A percentile compares a stretch with the other conserved stretches of the same genome.
Conservation (phyloP, 495 filamentous ascomycete species). For the Xylaria telfairii region DNA sequence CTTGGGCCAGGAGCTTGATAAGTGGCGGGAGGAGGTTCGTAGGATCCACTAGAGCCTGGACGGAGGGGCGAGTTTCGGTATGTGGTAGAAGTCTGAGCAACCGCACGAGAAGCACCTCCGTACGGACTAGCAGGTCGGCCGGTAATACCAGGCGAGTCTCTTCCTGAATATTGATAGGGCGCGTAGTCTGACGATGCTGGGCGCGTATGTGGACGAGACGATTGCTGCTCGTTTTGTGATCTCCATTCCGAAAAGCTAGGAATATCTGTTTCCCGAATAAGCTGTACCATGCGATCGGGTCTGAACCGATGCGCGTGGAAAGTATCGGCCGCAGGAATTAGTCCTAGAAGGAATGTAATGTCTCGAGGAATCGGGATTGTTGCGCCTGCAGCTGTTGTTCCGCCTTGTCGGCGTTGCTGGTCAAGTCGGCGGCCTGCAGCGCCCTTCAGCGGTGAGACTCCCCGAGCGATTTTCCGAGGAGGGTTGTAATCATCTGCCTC, state of each 20-base stretch:
- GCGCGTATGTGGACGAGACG: constrained; percentile 42
- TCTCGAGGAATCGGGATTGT: constrained; percentile 71
- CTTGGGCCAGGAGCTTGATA: constrained; percentile 34
- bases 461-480: constrained; percentile 80
- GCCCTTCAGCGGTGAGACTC: constrained; percentile 84
- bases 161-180: constrained; percentile 39
- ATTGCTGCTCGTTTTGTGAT: constrained; percentile 27
- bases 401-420: constrained; percentile 67
- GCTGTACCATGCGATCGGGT: constrained; percentile 71
- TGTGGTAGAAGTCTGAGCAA: constrained; percentile 37
- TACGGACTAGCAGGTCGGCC: constrained; percentile 50
- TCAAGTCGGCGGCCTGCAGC: constrained; percentile 81
- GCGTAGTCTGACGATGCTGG: constrained; percentile 45
- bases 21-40: constrained; percentile 49
- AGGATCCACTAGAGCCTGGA: constrained; percentile 51
- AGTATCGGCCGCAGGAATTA: constrained; percentile 76
- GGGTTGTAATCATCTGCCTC: constrained; percentile 73
- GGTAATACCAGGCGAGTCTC: constrained; percentile 48
- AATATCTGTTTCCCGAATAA: constrained; percentile 70
- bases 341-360: constrained; percentile 79
- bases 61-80: constrained; percentile 55
- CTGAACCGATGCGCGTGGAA: constrained; percentile 72
- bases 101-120: constrained; percentile 32
- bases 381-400: constrained; percentile 43
- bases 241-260: constrained; percentile 62